Base-by-base conservation (phyloP, 1,139 yeast species). In the Hyphopichia buzzinii region DNA sequence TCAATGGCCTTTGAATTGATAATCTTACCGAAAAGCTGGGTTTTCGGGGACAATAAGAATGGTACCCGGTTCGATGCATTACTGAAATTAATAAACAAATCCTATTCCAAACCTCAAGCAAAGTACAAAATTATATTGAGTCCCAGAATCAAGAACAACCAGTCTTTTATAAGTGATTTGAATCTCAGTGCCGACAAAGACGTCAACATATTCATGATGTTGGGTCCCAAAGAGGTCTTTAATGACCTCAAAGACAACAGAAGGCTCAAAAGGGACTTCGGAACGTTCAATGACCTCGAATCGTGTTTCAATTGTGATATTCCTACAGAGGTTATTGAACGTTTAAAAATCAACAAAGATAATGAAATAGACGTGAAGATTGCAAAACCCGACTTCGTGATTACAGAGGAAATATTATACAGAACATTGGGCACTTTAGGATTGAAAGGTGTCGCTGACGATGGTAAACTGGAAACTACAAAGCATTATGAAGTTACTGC, bases 351-450 rank as follows among this genome's bases (percentile, higher is more conserved):
- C 14, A 40, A 42, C 10, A 34, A 34, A 1, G 34, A 43, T 8
- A 19, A 41, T 2, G 39, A 48, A 3, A 41, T 59, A 2, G 43
- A 47, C 12, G 38, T 59, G 5, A 50, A 32, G 3, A 36, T 50
- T 4, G 61, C 49, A 2, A 50, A 45, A 13, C 39, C 44, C 2
- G 44, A 45, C 13, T 59, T 50, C 33, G 42, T 41, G n/a, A 37
- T 68, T 3, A 48, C 44, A 23, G 42, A 41, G 1, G 39, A 40
- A 1, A 38, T 52, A 1, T 30, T 56, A 27, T 38, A 45, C 26
- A 43, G 73, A 31, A 53, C 54, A 2, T 33, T 77, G 2, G 81
- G 79, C 0, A 69, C 80, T 0, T 49, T 66, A 2, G 82, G 77
- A 0, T 49, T 65, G n/a, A 69, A 68, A 39, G 56, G 66, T 1